These are phyloP conservation scores for Styphnolobium japonicum DNA, from an alignment of 306 rosid species.

Conservation along the genomic window DNA sequence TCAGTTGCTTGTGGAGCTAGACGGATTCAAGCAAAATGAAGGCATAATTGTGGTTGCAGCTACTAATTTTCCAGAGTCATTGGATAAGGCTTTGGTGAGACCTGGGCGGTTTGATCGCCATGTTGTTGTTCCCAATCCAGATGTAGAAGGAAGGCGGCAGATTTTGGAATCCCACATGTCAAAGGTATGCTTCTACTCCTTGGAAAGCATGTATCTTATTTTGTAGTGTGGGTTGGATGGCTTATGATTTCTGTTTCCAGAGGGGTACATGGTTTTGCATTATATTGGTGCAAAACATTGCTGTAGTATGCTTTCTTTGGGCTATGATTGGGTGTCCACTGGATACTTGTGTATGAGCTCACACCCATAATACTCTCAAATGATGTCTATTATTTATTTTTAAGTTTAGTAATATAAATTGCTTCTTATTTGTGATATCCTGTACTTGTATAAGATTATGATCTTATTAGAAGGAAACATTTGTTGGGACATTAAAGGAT, in stretches of 20 bases:
- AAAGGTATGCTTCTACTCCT: conserved; percentile 54
- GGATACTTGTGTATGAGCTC: not conserved
- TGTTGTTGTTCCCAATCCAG: conserved; percentile 90
- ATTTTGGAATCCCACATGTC: conserved; percentile 87
- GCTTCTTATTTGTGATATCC: not conserved
- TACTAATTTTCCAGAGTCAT: conserved; percentile 82
- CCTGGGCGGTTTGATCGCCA: conserved; percentile 96
- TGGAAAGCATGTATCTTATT: not conserved
- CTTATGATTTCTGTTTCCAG: not conserved
- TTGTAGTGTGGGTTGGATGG: conserved; percentile 15
- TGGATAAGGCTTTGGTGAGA: conserved; percentile 91
- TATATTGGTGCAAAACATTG: not conserved
- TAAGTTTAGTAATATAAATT: not conserved
- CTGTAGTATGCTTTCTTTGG: not conserved
- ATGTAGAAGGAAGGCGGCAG: conserved; percentile 93
- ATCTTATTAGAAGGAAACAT: not conserved
- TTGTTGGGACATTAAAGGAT: not conserved
- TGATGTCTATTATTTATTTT: not conserved
- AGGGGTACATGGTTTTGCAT: not conserved
- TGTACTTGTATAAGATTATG: not conserved
- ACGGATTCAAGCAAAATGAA: conserved; percentile 95
- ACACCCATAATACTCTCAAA: not conserved
- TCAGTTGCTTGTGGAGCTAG: conserved; percentile 92
- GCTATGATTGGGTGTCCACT: not conserved
- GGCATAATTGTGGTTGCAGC: conserved; percentile 97